Base-by-base conservation (phyloP, 129 eudicot species). In the Escallonia herrerae region DNA sequence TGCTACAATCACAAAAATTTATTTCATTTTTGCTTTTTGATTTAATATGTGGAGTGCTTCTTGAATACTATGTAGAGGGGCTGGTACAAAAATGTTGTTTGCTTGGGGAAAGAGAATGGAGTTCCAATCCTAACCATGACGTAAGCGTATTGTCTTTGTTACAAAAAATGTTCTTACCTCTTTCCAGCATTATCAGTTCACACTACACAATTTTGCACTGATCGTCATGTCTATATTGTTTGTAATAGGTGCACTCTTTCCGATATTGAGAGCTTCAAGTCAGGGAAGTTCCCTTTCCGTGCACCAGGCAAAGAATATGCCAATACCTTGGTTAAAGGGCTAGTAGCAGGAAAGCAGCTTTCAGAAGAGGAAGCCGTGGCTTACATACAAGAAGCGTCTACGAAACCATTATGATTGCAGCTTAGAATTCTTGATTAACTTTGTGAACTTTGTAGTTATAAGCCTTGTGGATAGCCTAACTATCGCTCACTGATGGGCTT, bases 71-170 rank as follows among this genome's bases (percentile, higher is more conserved):
- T 80, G 74, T 77, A 94, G 99, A 67, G 58, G 0, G 90, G 95
- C 62, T 94, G 99, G 99, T 94, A 94, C 74, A 84, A 80, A 66
- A 86, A 86, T 40, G 97, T 89, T 43, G 77, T 89, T 62, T 86
- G 80, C 81, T 40, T 94, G 74, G 97, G 97, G 5, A 85, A 86
- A 76, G 97, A 89, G 76, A 72, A 77, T n/a, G 90, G 64, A 61
- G 66, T 89, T 74, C 95, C 97, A 2, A 79, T 94, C 51, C 70
- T 89, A 60, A 94, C 99, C 60, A 86, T 94, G 99, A 94, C 99
- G 97, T 94, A 76, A 70, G 95, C 56, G 51, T 44, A 11, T 52
- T 60, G 15, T 52, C 58, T 43, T 5, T 51, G 37, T 43, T 38
- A 2, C 13, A 11, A 40, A 48, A 22, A 2, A 47, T 64, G 5